Evolutionary conservation across 1,284 basidiomycete genomes (phyloP), one percentile per base, ranked within the genome.

Genomic region (Rhodofomes roseus): DNA sequence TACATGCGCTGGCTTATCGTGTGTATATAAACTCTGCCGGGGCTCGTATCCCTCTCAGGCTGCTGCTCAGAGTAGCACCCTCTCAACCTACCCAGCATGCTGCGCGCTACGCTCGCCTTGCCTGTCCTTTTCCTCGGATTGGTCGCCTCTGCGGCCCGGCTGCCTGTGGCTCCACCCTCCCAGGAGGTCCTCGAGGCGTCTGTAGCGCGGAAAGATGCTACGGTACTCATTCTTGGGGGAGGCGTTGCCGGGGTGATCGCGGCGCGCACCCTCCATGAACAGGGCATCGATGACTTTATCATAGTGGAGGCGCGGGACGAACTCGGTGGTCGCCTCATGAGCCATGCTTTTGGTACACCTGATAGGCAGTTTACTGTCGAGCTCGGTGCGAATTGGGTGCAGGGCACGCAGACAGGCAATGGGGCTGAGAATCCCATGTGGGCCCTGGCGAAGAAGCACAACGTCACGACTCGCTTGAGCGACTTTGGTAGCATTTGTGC

Each of bases 311-410:
- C 79, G 1, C 77, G 81, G 27, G 62, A 70, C 44, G 80, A 84
- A 66, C 76, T 90, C 1, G 87, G 89, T 4, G 87, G 87, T 7
- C 79, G 87, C 9, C 78, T 89, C 74, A 78, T 75, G 63, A 79
- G 76, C 57, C 75, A 74, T 43, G 57, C 67, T 0, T 81, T 88
- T 59, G 83, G 78, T 31, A 70, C 62, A 2, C 55, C 71, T 4
- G 73, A 70, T 4, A 71, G 68, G 51, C 63, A 77, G 22, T 73
- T 75, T 57, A 77, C 76, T 0, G 71, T 90, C 31, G 88, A 90
- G 68, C 70, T 81, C 9, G 87, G 89, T 22, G 81, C 86, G 16
- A 88, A 87, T 66, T 90, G 89, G 88, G 78, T 90, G 39, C 86
- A 90, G 65, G 88, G 89, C 8, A 85, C 84, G 2, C 81, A 83